Evolutionary conservation across 768 basidiomycete species (phyloP), one percentile per base, ranked within the genome.

Genomic region (Lentinula edodes): DNA sequence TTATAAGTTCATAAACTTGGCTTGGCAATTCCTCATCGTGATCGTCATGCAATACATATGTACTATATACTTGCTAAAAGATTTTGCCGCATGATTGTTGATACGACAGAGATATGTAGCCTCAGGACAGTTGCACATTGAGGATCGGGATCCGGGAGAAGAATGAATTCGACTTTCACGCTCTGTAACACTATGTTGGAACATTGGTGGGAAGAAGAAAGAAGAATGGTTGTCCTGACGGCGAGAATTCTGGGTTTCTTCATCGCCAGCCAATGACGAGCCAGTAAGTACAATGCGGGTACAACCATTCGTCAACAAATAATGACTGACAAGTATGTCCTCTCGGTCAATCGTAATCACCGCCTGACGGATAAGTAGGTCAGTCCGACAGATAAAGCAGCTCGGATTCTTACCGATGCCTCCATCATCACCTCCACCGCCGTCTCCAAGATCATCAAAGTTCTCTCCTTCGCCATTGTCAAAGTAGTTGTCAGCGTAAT

Each of bases 401-500:
- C 8, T 3, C 10, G 13, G 20, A 16, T 20, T 32, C 51, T 54
- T 58, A 66, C 84, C 86, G 62, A 84, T 88, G 16, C 83, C 90
- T 13, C 72, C 82, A 4, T 81, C 89, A 9, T 80, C 88, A 0
- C 84, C 88, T 8, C 83, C 91, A 13, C 23, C 23, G 3, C 55
- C 55, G 28, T 56, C 55, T 5, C 88, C 90, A 20, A 90, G 71
- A 66, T 91, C 87, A 66, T 94, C 92, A 59, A 82, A 72, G 67
- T 93, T 90, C 57, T 93, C 91, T 3, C 79, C 86, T 72, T 93
- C 91, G 16, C 91, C 91, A 58, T 92, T 93, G 71, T 94, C 91
- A 70, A 94, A 94, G 78, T 94, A 93, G 69, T 94, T 91, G 63
- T 90, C 89, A 2, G 88, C 91, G 64, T 94, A 94, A 64, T 94